Percentiles rank a stretch among this genome's conserved stretches.
Evolutionary conservation across 1,284 basidiomycete genomes (phyloP).

Genomic region (Caloboletus firmus): DNA sequence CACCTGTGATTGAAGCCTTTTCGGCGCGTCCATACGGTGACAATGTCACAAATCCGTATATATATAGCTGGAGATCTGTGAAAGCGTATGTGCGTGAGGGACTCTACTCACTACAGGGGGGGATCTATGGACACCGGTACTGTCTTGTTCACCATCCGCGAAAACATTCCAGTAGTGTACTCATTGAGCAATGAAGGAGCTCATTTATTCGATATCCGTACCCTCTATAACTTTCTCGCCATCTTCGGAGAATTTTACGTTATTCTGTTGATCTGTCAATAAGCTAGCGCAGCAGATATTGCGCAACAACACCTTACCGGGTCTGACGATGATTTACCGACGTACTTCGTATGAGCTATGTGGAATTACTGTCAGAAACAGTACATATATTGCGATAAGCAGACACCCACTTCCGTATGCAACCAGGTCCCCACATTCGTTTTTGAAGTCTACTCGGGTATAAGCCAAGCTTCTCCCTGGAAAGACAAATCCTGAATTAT

Average conservation of each 20-base stretch:
- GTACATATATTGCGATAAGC: background rate
- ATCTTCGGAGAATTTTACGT: slow-evolving; percentile 78
- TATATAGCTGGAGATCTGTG: background rate
- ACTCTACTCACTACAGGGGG: no score
- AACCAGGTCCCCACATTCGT: slow-evolving; percentile 67
- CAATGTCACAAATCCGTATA: background rate
- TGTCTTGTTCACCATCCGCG: no score
- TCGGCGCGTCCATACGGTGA: background rate
- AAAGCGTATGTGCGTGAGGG: background rate
- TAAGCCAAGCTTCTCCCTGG: slow-evolving; percentile 83
- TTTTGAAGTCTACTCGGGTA: slow-evolving; percentile 78
- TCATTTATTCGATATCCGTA: slow-evolving; percentile 40
- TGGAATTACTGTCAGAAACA: slow-evolving; percentile 7
- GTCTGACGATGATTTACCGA: slow-evolving; percentile 72
- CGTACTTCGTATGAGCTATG: slow-evolving; percentile 84
- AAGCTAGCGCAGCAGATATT: background rate
- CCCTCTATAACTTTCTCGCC: slow-evolving; percentile 75
- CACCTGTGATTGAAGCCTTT: background rate
- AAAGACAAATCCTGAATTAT: background rate
- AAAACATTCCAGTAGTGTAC: background rate
- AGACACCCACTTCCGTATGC: slow-evolving; percentile 75
- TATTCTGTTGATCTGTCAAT: slow-evolving; percentile 47
- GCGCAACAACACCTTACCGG: slow-evolving; percentile 42
- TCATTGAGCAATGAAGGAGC: background rate
- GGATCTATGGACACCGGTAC: background rate